Conservation (phyloP, 2,329 filamentous ascomycete species). For the Aspergillus piperis region DNA sequence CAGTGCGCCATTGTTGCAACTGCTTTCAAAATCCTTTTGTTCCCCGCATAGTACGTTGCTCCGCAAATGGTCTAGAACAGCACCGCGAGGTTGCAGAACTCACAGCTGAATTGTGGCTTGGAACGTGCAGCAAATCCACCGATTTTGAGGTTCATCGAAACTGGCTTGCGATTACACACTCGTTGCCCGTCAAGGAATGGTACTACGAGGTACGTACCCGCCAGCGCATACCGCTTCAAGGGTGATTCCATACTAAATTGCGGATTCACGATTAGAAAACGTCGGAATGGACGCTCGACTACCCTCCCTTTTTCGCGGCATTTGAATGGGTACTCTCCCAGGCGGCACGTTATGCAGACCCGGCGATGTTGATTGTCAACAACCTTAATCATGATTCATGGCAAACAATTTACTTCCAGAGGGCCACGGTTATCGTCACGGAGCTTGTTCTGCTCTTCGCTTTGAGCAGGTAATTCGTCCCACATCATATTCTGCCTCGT, state of each 20-base stretch:
- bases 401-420: constrained; percentile 92
- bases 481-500: not conserved
- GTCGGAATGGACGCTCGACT: constrained; percentile 99
- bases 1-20: constrained; percentile 85
- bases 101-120: not conserved
- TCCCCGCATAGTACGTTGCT: constrained; percentile 82
- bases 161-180: constrained; percentile 95
- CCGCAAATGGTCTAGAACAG: constrained; percentile 4
- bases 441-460: constrained; percentile 84
- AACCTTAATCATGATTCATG: constrained; percentile 86
- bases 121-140: constrained; percentile 77
- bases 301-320: constrained; percentile 95
- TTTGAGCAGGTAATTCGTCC: constrained; percentile 64
- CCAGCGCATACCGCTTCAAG: not conserved
- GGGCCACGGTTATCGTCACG: constrained; percentile 79
- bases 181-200: constrained; percentile 83
- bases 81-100: constrained; percentile 6
- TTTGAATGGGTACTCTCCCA: constrained; percentile 94
- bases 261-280: constrained; percentile 62
- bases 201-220: constrained; percentile 73
- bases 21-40: constrained; percentile 86
- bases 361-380: constrained; percentile 76
- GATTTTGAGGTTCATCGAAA: constrained; percentile 99
- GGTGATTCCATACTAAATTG: constrained; percentile 6
- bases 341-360: constrained; percentile 72